These are phyloP conservation scores for Colletotrichum sp. DNA, from an alignment of 2,329 filamentous ascomycete species.

Conservation along the genomic window DNA sequence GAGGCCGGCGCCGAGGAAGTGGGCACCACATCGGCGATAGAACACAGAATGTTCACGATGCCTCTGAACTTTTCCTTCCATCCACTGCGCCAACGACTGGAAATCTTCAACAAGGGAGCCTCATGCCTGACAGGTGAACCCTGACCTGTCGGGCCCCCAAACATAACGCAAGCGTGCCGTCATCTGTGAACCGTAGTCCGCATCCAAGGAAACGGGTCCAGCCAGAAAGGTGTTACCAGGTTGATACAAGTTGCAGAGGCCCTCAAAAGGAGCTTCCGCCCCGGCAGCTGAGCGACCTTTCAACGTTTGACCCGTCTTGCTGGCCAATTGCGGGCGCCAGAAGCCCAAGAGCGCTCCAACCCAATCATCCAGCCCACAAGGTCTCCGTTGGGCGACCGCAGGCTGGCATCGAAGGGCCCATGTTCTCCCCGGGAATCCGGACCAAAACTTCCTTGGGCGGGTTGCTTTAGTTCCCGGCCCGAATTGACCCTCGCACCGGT, in stretches of 20 bases:
- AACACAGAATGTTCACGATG: conserved; percentile 20
- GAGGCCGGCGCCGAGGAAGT: conserved; percentile 7
- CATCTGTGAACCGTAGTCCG: not conserved
- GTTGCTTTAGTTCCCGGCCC: not conserved
- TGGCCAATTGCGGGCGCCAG: not conserved
- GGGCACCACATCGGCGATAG: not conserved
- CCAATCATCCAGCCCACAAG: conserved; percentile 21
- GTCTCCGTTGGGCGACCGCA: conserved; percentile 7
- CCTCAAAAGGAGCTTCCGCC: not conserved
- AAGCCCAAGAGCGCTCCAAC: not conserved
- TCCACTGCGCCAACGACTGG: not conserved
- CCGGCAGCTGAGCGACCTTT: not conserved
- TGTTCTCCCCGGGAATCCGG: conserved; percentile 8
- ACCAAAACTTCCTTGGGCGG: conserved; percentile 17
- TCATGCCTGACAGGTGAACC: not conserved
- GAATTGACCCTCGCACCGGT: not conserved
- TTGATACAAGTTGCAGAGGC: not conserved
- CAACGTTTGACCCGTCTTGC: not conserved
- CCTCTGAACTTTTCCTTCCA: conserved; percentile 4
- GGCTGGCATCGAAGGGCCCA: conserved; percentile 6
- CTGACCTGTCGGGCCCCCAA: not conserved
- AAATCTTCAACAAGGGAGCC: not conserved
- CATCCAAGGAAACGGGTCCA: not conserved
- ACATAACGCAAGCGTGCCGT: conserved; percentile 6
- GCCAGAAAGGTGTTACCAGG: not conserved